These are phyloP conservation scores for Tubosaeta brunneosetosa DNA, from an alignment of 768 basidiomycete species.

Conservation along the genomic window DNA sequence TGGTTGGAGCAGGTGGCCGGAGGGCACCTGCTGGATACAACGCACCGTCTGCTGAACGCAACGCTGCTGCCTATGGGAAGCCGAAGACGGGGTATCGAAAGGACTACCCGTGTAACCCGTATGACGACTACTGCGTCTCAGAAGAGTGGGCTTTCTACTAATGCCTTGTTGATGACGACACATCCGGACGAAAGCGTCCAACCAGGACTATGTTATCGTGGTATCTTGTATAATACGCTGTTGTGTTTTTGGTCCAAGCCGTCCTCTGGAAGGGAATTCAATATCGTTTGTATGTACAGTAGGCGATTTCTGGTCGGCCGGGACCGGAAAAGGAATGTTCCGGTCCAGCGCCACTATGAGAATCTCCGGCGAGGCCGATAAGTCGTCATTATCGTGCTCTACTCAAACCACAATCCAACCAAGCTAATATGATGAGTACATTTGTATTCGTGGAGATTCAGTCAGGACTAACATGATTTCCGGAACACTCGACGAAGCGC, in stretches of 20 bases:
- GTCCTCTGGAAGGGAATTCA: conserved; percentile 17
- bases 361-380: conserved; percentile 6
- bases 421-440: conserved; percentile 58
- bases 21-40: conserved; percentile 18
- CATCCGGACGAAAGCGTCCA: conserved; percentile 1
- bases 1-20: conserved; percentile 30
- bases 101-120: conserved; percentile 53
- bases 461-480: conserved; percentile 26
- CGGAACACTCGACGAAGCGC: conserved; percentile 75
- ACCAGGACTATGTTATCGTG: conserved; percentile 9
- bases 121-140: conserved; percentile 63
- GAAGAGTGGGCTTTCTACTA: conserved; percentile 62
- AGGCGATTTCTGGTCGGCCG: conserved; percentile 2
- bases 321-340: conserved; percentile 17
- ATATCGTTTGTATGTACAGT: neutral
- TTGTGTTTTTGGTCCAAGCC: conserved; percentile 1
- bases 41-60: conserved; percentile 24
- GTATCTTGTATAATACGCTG: conserved; percentile 20
- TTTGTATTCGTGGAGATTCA: conserved; percentile 17
- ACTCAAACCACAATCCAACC: conserved; percentile 11
- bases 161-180: conserved; percentile 5
- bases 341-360: conserved; percentile 11
- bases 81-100: conserved; percentile 30
- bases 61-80: conserved; percentile 27
- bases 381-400: conserved; percentile 11